Conservation (phyloP, 78 protist genomes). For the Creolimax fragrantissima region DNA sequence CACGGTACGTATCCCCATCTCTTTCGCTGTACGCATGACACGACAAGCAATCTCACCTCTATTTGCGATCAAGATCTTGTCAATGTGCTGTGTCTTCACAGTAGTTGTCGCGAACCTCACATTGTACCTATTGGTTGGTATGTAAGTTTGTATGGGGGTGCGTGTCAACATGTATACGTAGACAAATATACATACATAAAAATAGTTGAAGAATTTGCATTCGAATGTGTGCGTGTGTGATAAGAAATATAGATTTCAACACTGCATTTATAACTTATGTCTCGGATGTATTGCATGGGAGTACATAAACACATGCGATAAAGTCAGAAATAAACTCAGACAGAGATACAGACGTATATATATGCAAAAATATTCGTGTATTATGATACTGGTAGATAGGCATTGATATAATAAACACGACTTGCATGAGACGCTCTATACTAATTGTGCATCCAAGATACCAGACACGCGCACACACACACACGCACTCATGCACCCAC, state of each 20-base stretch:
- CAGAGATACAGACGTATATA: neutral
- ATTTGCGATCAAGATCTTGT: conserved; percentile 90
- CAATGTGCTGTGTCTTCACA: conserved; percentile 28
- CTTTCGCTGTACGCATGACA: conserved; percentile 74
- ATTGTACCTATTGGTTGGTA: neutral
- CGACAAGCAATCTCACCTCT: conserved; percentile 98
- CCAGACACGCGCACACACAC: neutral
- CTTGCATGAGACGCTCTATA: no score
- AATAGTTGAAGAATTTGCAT: neutral
- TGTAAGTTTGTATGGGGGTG: neutral
- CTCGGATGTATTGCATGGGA: no score
- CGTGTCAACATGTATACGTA: neutral
- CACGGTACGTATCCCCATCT: conserved; percentile 90
- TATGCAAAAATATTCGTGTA: neutral
- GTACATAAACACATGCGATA: no score
- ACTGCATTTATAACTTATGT: no score
- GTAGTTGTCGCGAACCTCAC: neutral
- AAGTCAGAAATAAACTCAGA: neutral
- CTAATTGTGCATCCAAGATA: no score
- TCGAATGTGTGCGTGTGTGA: neutral
- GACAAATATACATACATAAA: neutral
- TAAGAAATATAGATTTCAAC: neutral
- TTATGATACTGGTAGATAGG: no score
- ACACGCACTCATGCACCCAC: neutral
- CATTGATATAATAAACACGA: no score